Base-by-base conservation (phyloP, 352 stramenopile species). In the Globisporangium abappressorium region DNA sequence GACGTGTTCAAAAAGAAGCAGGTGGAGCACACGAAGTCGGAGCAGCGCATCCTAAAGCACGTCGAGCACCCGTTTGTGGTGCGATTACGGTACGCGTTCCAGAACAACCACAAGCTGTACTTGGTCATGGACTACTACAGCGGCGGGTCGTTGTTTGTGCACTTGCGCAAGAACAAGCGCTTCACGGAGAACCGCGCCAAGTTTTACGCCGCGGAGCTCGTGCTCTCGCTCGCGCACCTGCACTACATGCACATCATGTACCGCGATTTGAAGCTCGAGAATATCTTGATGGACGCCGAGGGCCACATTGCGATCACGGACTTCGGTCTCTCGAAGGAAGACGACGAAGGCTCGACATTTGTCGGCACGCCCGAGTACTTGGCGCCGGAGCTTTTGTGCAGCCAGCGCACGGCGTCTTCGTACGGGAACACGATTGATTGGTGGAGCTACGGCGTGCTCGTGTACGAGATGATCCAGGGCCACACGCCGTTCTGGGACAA, bases 91-190 rank as follows among this genome's bases (percentile, higher is more conserved):
- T 96, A 94, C 70, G 87, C 89, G 2, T 97, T 97, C 75, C 90
- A 97, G 74, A 94, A 93, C 64, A 69, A 92, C 34, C 78, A 94
- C 72, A 96, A 96, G 67, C 70, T 97, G 41, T 95, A 96, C 59
- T 60, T 97, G 20, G 88, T 97, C 9, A 93, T 97, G 82, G 90
- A 97, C 57, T 97, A 97, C 72, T 96, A 93, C 76, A 83, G 76
- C 51, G 90, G 90, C 33, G 90, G 90, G 20, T 92, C 85, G 66
- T 73, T 97, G 26, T 95, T 95, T 70, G 79, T 93, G 43, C 90
- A 97, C 70, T 49, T 97, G 62, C 82, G 82, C 62, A 95, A 94
- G 61, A 77, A 78, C 63, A 88, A 90, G 65, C 74, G 74, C 9
- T 95, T 97, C 49, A 68, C 69, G 5, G 87, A 95, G 58, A 67